Conservation (phyloP, 2,329 filamentous ascomycete genomes). For the Xylaria sp. region DNA sequence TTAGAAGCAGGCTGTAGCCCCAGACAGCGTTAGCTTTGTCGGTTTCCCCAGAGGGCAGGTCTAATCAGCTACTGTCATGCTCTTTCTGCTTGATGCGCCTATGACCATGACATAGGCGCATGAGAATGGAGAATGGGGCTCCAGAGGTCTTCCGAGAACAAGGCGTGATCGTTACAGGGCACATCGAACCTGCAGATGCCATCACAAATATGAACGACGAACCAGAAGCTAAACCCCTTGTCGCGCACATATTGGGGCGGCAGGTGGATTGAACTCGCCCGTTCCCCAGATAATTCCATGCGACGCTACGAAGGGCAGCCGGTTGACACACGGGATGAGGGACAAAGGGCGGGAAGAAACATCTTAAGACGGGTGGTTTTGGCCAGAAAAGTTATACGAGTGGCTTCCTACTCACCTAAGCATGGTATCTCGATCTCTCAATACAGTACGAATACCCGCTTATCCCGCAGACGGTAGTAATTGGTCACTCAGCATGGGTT, state of each 20-base stretch:
- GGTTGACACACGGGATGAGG: constrained; percentile 14
- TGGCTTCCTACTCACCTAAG: constrained; percentile 13
- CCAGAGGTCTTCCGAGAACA: constrained; percentile 2
- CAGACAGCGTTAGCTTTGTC: constrained; percentile 3
- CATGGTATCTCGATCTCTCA: constrained; percentile 15
- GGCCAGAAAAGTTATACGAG: constrained; percentile 19
- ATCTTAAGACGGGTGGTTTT: constrained; percentile 5
- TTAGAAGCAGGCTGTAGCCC: constrained; percentile 4
- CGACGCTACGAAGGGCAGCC: constrained; percentile 8
- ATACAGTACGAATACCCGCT: constrained; percentile 29
- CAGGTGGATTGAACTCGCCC: constrained; percentile 11
- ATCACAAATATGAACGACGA: constrained; percentile 18
- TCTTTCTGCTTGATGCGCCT: neutral
- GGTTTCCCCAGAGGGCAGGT: constrained; percentile 1
- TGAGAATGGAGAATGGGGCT: constrained; percentile 11
- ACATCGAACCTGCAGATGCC: constrained; percentile 27
- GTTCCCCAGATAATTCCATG: constrained; percentile 20
- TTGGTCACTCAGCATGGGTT: constrained; percentile 33
- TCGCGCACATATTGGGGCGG: constrained; percentile 26
- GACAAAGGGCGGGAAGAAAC: constrained; percentile 25
- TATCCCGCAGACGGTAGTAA: constrained; percentile 31
- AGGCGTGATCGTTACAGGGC: constrained; percentile 21
- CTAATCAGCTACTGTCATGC: constrained; percentile 2
- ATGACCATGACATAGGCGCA: constrained; percentile 1
- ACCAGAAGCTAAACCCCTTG: constrained; percentile 18